These are phyloP conservation scores for Marchantia polymorpha DNA, from an alignment of 225 moss, liverwort and hornwort genomes.

Conservation along the genomic window DNA sequence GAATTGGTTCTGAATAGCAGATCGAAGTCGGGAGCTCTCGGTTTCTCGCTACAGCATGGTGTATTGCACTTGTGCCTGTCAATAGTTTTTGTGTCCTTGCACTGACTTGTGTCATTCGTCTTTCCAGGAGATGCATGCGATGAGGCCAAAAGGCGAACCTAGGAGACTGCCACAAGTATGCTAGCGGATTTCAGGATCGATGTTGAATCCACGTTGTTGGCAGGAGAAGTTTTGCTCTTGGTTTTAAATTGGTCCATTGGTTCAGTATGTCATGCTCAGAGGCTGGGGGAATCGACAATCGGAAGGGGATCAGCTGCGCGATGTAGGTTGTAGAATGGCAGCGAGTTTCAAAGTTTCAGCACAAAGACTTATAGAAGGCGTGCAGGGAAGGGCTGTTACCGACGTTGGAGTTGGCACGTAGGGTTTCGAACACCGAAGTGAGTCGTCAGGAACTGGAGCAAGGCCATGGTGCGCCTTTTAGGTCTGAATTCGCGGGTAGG, in stretches of 20 bases:
- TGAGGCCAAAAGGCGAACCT: slow-evolving; percentile 14
- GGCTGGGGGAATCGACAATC: slow-evolving; percentile 7
- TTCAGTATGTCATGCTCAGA: neutral
- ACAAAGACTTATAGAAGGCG: slow-evolving; percentile 16
- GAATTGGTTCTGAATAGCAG: neutral
- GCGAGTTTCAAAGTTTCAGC: slow-evolving; percentile 22
- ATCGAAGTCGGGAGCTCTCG: slow-evolving; percentile 5
- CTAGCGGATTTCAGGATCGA: slow-evolving; percentile 11
- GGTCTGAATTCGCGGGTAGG: slow-evolving; percentile 77
- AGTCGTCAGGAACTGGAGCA: slow-evolving; percentile 34
- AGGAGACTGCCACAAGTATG: slow-evolving; percentile 15
- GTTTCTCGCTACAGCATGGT: neutral
- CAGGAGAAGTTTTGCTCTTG: slow-evolving; percentile 1
- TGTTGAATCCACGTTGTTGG: slow-evolving; percentile 23
- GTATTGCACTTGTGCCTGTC: neutral
- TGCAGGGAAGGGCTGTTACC: slow-evolving; percentile 13
- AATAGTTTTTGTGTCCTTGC: no score
- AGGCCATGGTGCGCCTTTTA: slow-evolving; percentile 94
- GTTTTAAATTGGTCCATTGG: slow-evolving; percentile 18
- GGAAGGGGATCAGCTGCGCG: slow-evolving; percentile 7
- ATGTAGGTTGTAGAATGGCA: slow-evolving; percentile 43
- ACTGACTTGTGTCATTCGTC: neutral
- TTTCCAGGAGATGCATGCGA: slow-evolving; percentile 27
- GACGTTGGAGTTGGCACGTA: slow-evolving; percentile 28
- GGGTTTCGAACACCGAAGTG: slow-evolving; percentile 1